Base-by-base conservation (phyloP, 2,329 filamentous ascomycete genomes). In the Alternaria consortialis region DNA sequence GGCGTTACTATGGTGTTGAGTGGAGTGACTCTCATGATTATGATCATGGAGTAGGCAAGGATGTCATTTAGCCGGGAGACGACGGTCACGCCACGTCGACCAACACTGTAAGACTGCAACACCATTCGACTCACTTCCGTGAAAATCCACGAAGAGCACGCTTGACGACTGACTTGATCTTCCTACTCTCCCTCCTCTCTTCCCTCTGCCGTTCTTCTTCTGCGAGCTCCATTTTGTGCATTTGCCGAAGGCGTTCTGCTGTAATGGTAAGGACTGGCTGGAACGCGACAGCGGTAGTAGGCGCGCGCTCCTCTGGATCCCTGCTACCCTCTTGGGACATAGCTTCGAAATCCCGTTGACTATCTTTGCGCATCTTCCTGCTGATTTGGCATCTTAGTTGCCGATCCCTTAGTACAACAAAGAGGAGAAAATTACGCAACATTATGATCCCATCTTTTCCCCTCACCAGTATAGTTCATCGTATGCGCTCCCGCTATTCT, bases 401-500 rank as follows among this genome's bases (percentile, higher is more conserved):
- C 44, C 15, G 6, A 11, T 39, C 27, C 23, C 17, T 20, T 37
- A 17, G 36, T 52, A 39, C 34, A 39, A 36, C 34, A 32, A 43
- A 51, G 11, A 36, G 11, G n/a, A 51, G 12, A 23, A 4, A 44
- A 47, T 53, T 23, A 58, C 17, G 32, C 29, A 37, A 44, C 23
- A 25, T 46, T 34, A 27, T 58, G 48, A 32, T 39, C 46, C 55
- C 40, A 23, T n/a, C 6, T 58, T 7, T 47, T 53, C 32, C 32
- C 36, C 9, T n/a, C 11, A 11, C 17, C 27, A 9, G 48, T 53
- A 34, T 58, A 39, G 12, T 58, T 54, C 11, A 53, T 58, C 31
- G 20, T 32, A 36, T 53, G 48, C 15, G 7, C 3, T 9, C 46
- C 37, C 42, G 27, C 25, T 20, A 36, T 27, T 13, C 23, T 46